These are phyloP conservation scores for Botrytis byssoidea DNA, from an alignment of 2,329 filamentous ascomycete genomes.

Conservation along the genomic window DNA sequence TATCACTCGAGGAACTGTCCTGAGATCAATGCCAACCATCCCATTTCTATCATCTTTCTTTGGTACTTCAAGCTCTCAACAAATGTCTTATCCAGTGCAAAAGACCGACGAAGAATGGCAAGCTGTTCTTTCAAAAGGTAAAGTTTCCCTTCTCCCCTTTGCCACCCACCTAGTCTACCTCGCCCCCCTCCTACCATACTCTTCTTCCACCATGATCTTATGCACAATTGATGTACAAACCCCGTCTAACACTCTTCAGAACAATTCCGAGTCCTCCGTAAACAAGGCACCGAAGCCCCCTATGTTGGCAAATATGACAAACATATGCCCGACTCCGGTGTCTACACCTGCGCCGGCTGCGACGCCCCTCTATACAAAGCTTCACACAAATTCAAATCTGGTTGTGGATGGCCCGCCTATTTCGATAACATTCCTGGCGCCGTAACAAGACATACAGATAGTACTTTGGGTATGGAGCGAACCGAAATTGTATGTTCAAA, in stretches of 20 bases:
- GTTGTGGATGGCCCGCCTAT: constrained; percentile 97
- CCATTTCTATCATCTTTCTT: constrained; percentile 79
- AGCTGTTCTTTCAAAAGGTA: constrained; percentile 73
- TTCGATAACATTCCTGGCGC: constrained; percentile 93
- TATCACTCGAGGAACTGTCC: constrained; percentile 41
- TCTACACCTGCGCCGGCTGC: constrained; percentile 88
- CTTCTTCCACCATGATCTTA: background rate
- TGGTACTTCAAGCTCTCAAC: constrained; percentile 52
- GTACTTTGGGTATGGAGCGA: constrained; percentile 73
- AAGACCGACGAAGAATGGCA: constrained; percentile 85
- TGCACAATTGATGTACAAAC: constrained; percentile 7
- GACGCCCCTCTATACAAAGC: constrained; percentile 87
- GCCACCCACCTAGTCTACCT: background rate
- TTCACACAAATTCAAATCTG: constrained; percentile 90
- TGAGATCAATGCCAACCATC: constrained; percentile 71
- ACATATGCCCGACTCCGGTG: constrained; percentile 71
- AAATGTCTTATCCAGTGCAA: constrained; percentile 75
- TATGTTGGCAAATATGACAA: constrained; percentile 83
- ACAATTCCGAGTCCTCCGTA: constrained; percentile 89
- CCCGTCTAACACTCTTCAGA: constrained; percentile 55
- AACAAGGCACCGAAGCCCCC: constrained; percentile 87
- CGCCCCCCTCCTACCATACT: background rate
- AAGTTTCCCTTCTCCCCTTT: background rate
- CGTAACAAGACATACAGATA: constrained; percentile 78
- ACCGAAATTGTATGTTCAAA: constrained; percentile 94